Base-by-base conservation (phyloP, 176 grass and related monocot genomes). In the Melocanna baccifera region DNA sequence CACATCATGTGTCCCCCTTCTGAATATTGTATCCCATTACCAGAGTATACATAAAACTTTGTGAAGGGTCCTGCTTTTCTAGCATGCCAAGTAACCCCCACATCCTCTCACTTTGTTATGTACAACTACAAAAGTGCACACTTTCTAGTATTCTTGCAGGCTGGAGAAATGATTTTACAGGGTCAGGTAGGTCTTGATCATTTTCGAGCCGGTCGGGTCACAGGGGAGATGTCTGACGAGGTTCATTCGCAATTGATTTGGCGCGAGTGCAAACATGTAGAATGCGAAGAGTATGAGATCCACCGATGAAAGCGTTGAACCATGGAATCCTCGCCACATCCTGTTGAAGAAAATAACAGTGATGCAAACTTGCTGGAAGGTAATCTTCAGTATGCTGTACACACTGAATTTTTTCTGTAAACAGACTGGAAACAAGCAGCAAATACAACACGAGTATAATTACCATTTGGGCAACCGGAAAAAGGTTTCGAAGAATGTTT, bases 301-400 rank as follows among this genome's bases (percentile, higher is more conserved):
- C 52, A 82, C 84, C 0, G 96, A 99, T 13, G 93, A 96, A 62
- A 99, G 93, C 1, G 96, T 92, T 2, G 93, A 99, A 22, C 96
- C 93, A 20, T 96, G 86, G 84, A 99, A 99, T 85, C 96, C 96
- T 76, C 78, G 88, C 93, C 93, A 99, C 96, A 99, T 99, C 96
- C 96, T 99, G 91, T 77, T 23, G 5, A 86, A 39, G 57, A 79
- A 86, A 71, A 59, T n/a, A 62, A 82, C 32, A 4, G n/a, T 68
- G 22, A 34, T 61, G 22, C 67, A 22, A 73, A 63, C 12, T 15
- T 76, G 29, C 10, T 45, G 4, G 23, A 70, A 53, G 7, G 23
- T 46, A 39, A 15, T 19, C 50, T 69, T 67, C 15, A 62, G 0
- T 22, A 18, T 3, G 13, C 28, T 32, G 61, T 63, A 7, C 61